Base-by-base conservation (phyloP, 192 early-diverging fungal species). In the Rhizoclosmatium globosum region DNA sequence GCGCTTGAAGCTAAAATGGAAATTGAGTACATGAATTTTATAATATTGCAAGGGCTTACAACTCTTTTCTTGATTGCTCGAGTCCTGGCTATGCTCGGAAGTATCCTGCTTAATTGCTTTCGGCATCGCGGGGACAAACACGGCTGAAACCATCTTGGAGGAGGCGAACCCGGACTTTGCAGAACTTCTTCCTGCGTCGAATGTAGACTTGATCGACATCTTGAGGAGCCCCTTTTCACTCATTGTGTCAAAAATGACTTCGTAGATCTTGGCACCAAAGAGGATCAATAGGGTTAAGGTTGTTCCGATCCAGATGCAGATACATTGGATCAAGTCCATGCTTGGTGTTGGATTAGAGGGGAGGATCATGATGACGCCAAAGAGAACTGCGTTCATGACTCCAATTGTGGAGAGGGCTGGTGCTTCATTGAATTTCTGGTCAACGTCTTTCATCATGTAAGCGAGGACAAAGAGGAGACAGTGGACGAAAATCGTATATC, bases 381-480 rank as follows among this genome's bases (percentile, higher is more conserved):
- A 21, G 17, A 68, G 39, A 11, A 68, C 9, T 7, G 38, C 65
- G 42, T 42, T 42, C 6, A 68, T 4, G 7, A 42, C 65, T 11
- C 4, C 4, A 21, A 46, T 68, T 6, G 39, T 43, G 21, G 39
- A 46, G 9, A 68, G 39, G 65, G 65, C 65, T 4, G 65, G 65
- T 11, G 42, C 4, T 68, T 68, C 65, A 1, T 68, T 68, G 45
- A 68, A 46, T 6, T 42, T 38, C 7, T 21, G 65, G 65, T 68
- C 65, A 11, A 68, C 65, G 65, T 68, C 65, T 46, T 7, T 38
- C 7, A 68, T 21, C 42, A 68, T 19, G 65, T 43, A 68, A 1
- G 65, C 65, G 39, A 68, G 23, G 39, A 68, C 45, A 15, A 21
- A 4, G 65, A 68, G 65, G 43, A 39, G 38, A 62, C 7, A 6